Base-by-base conservation (phyloP, 345 rosid species). In the Reutealis trisperma region DNA sequence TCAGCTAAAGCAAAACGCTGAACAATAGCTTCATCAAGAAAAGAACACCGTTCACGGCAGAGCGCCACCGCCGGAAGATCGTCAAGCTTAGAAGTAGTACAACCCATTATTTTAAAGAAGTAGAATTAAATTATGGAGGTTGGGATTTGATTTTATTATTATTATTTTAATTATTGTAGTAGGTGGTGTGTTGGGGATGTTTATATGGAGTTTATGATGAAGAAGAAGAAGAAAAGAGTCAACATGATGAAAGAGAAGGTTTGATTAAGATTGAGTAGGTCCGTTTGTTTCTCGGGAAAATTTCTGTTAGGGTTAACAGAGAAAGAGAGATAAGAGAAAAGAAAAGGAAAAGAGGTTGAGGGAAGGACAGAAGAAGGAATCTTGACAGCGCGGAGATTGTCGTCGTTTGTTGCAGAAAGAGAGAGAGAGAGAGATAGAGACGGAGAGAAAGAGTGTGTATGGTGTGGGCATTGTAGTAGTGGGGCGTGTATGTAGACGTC, bases 11-110 rank as follows among this genome's bases (percentile, higher is more conserved):
- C 85, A 80, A 84, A 88, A n/a, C 99, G 93, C 66, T 87, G 97
- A 1, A 45, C 85, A 66, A 94, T 87, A 10, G 97, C 99, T 6
- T 88, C 87, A 57, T 89, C 91, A 14, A 96, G 83, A 76, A 80
- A 94, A 71, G 22, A 11, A 73, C 97, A 94, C 14, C 99, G 89
- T 11, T 92, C 86, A 10, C 97, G 91, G 88, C 99, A 96, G 6
- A 96, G 88, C 25, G 91, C 88, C 64, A 96, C 98, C 65, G 97
- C 99, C 57, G 97, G 98, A 6, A 91, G 94, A 84, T 96, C 99
- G 77, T 96, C 97, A 24, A 90, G 85, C 88, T 92, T 96, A 1
- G 99, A 96, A 73, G 83, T 83, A 41, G 96, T 70, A 74, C 99
- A 96, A 59, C 99, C 99, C 99, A 77, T 54, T 6, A 37, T 37